Base-by-base conservation (phyloP, 2,329 filamentous ascomycete species). In the Aspergillus texensis region DNA sequence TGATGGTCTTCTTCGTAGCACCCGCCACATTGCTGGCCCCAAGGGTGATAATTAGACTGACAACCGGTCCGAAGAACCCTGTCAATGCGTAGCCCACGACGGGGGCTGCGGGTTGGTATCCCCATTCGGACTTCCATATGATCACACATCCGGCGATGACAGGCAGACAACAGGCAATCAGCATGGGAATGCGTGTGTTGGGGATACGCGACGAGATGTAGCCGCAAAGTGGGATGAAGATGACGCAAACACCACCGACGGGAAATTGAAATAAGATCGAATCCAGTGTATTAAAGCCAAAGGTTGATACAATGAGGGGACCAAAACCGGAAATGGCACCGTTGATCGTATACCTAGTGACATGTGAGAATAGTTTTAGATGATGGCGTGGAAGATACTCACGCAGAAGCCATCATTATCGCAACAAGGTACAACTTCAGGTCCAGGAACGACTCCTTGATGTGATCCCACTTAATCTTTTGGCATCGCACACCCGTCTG, bases 211-310 rank as follows among this genome's bases (percentile, higher is more conserved):
- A 84, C 6, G 86, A 86, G 1, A 92, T 78, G 67, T 83, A 92
- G 0, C 91, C 91, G 3, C 87, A 89, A 0, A 88, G 71, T 0
- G 91, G 82, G 60, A 93, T 92, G 57, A 83, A 83, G 55, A 91
- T 78, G 64, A 90, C 83, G 70, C 88, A 90, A n/a, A 93, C 73
- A 0, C 79, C 89, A 1, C 90, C 91, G 0, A 93, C 83, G 0
- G 91, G 91, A 63, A 93, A 92, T 70, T 93, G 91, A 72, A 90
- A 88, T 0, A 93, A 81, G 63, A 93, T 91, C 0, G 88, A 85
- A 36, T 89, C 82, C 0, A 90, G 82, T 0, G 85, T 83, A 26
- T 82, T 82, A 77, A 85, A 91, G 61, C 89, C 89, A 71, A 92
- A 92, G 0, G 89, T 91, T 1, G 84, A 88, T 1, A 92, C 89